These are phyloP conservation scores for Penicillium concentricum DNA, from an alignment of 2,329 filamentous ascomycete genomes.

Conservation along the genomic window DNA sequence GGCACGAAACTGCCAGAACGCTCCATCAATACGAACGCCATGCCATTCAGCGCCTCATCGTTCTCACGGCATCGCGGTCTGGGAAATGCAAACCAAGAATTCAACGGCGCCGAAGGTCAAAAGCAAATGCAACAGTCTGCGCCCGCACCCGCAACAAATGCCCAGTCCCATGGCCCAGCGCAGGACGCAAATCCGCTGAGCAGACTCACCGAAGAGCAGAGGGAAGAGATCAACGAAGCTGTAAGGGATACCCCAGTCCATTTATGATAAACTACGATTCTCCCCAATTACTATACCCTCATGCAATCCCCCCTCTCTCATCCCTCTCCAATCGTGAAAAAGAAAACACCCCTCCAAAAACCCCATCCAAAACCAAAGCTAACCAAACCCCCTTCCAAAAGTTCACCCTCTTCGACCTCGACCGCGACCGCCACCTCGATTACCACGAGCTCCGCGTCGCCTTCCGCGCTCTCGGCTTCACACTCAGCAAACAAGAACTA, in stretches of 20 bases:
- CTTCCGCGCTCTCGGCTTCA: constrained; percentile 91
- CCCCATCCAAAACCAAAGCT: neutral
- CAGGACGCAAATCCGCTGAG: constrained; percentile 52
- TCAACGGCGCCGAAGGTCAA: constrained; percentile 23
- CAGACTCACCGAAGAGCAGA: constrained; percentile 77
- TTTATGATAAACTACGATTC: neutral
- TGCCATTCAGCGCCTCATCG: constrained; percentile 45
- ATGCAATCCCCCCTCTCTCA: neutral
- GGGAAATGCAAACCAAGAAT: constrained; percentile 28
- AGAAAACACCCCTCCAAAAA: neutral
- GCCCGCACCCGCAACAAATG: constrained; percentile 37
- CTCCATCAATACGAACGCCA: constrained; percentile 41
- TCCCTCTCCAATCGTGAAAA: neutral
- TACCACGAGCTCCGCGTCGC: constrained; percentile 98
- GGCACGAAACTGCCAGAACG: constrained; percentile 56
- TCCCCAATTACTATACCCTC: neutral
- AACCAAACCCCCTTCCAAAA: constrained; percentile 37
- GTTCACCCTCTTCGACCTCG: constrained; percentile 95
- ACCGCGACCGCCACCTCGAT: constrained; percentile 90
- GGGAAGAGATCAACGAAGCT: constrained; percentile 90
- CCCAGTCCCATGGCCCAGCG: constrained; percentile 44
- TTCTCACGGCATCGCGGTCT: constrained; percentile 43
- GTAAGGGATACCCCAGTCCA: constrained; percentile 54
- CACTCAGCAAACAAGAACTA: constrained; percentile 81
- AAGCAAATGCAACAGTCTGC: constrained; percentile 32